These are phyloP conservation scores for Cymbopogon flexuosus DNA, from an alignment of 202 grass and related monocot species.

Conservation along the genomic window DNA sequence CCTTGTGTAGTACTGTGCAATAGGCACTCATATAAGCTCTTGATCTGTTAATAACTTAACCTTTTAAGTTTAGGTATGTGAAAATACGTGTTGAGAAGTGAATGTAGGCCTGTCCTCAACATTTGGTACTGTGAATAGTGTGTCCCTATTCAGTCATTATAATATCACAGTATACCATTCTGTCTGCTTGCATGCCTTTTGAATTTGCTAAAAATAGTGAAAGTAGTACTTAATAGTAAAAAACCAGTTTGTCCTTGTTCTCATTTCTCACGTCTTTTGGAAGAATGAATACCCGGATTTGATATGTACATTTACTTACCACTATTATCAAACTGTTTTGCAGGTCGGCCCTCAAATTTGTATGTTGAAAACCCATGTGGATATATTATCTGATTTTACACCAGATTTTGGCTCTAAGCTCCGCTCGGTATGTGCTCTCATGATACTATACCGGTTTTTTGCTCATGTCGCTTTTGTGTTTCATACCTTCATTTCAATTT, in stretches of 20 bases:
- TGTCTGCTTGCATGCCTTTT: background rate
- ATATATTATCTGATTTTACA: slow-evolving; percentile 88
- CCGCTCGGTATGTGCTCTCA: slow-evolving; percentile 45
- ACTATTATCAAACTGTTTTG: slow-evolving; percentile 15
- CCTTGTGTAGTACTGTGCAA: too few relatives aligned
- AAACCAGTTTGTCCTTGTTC: background rate
- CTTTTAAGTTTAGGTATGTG: background rate
- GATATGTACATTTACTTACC: background rate
- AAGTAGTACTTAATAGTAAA: background rate
- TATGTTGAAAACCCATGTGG: slow-evolving; percentile 88
- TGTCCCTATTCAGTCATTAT: background rate
- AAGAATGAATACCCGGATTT: background rate
- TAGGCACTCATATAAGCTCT: background rate
- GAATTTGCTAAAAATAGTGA: background rate
- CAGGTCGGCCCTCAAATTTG: slow-evolving; percentile 86
- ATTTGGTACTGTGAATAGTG: background rate
- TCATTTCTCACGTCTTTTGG: background rate
- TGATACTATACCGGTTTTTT: background rate
- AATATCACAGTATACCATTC: background rate
- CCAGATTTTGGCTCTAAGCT: slow-evolving; percentile 66
- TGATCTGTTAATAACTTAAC: slow-evolving; percentile 1
- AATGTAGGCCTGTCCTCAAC: background rate
- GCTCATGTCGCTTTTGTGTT: background rate
- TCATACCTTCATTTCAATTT: background rate
- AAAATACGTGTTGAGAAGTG: background rate